Conservation (phyloP, 2,329 filamentous ascomycete genomes). For the Pseudogymnoascus sp. region DNA sequence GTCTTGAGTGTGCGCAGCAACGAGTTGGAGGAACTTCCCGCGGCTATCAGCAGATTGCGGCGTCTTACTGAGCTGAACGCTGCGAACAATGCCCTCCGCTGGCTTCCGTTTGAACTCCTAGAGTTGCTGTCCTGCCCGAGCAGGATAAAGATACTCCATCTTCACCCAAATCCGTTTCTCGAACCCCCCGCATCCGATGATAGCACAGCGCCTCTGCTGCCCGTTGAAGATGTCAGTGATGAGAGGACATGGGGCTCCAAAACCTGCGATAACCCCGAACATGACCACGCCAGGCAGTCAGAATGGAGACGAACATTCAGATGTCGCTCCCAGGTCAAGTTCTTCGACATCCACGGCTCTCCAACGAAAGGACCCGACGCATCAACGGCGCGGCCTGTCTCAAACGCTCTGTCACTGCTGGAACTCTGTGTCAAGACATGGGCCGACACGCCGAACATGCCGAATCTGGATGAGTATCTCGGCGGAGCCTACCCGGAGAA, state of each 20-base stretch:
- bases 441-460: constrained; percentile 19
- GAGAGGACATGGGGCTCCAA: neutral
- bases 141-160: constrained; percentile 44
- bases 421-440: constrained; percentile 27
- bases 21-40: constrained; percentile 51
- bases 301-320: constrained; percentile 25
- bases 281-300: constrained; percentile 9
- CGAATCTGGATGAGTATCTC: constrained; percentile 19
- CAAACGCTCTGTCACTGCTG: constrained; percentile 25
- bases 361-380: constrained; percentile 24
- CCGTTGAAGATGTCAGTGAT: neutral
- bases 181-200: constrained; percentile 27
- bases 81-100: constrained; percentile 54
- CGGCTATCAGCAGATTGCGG: constrained; percentile 48
- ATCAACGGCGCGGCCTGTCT: constrained; percentile 18
- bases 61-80: constrained; percentile 59
- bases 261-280: neutral
- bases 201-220: neutral
- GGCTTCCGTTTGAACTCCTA: constrained; percentile 57
- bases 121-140: constrained; percentile 41
- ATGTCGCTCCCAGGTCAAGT: constrained; percentile 25
- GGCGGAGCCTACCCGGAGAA: constrained; percentile 20
- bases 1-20: constrained; percentile 62
- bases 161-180: constrained; percentile 59
- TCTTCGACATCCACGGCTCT: constrained; percentile 23